A percentile compares a stretch with the other conserved stretches of the same genome.
Evolutionary conservation across 257 asterid species (phyloP).

Genomic region (Coffea eugenioides): DNA sequence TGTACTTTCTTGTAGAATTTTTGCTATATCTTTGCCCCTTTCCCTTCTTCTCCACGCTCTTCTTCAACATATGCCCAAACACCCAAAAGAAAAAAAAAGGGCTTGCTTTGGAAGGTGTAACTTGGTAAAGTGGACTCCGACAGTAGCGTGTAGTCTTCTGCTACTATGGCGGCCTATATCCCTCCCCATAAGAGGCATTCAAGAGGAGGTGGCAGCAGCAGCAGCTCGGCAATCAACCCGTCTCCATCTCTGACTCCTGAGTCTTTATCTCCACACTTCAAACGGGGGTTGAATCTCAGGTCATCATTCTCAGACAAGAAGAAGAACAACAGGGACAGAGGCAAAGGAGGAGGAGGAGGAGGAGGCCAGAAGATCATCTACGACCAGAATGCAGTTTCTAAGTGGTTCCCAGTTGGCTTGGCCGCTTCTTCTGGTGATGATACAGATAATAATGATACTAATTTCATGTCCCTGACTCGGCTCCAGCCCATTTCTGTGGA

Average conservation of each 20-base stretch:
- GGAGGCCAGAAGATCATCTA: constrained; percentile 14
- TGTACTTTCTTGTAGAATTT: too few species aligned
- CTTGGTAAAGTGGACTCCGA: too few species aligned
- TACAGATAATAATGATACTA: constrained; percentile 17
- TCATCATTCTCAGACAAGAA: constrained; percentile 3
- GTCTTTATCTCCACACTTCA: constrained; percentile 17
- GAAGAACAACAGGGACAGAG: constrained; percentile 4
- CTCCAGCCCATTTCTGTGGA: constrained; percentile 34
- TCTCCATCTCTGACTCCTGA: constrained; percentile 34
- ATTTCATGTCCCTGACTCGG: constrained; percentile 23
- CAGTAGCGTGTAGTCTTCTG: too few species aligned
- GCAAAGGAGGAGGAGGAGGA: background rate
- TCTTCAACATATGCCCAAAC: too few species aligned
- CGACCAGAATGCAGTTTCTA: constrained; percentile 28
- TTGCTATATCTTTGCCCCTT: too few species aligned
- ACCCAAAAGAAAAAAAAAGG: too few species aligned
- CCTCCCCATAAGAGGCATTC: constrained; percentile 51
- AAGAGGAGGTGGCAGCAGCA: constrained; percentile 1
- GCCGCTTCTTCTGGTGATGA: background rate
- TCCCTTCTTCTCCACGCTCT: too few species aligned
- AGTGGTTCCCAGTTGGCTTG: constrained; percentile 53
- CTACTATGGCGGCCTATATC: constrained; percentile 31
- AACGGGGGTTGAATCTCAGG: constrained; percentile 11
- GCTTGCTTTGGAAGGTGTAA: too few species aligned
- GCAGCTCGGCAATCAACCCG: constrained; percentile 17